phyloP scores from a whole-genome alignment of 306 rosid species.

The Dalbergia cochinchinensis region DNA sequence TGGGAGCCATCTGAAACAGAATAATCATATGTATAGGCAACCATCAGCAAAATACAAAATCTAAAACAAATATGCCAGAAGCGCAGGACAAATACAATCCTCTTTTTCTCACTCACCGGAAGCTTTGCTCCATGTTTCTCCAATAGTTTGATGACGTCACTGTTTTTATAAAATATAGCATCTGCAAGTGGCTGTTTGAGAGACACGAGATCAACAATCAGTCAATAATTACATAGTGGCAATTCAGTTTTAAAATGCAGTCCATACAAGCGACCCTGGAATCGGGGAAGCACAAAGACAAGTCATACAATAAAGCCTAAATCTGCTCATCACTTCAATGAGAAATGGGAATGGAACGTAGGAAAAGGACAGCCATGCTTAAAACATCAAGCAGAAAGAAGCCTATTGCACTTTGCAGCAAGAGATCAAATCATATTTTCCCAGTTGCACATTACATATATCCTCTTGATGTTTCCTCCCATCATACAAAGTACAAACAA shows the following conservation, averaged over 20 bases:
- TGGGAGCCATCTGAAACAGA: conserved; percentile 74
- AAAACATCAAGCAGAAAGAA: conserved; percentile 22
- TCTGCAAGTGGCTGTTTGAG: conserved; percentile 90
- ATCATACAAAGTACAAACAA: neutral
- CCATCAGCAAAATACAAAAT: conserved; percentile 33
- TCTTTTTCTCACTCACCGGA: conserved; percentile 59
- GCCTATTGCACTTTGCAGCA: conserved; percentile 11
- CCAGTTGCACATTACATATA: neutral
- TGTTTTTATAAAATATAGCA: conserved; percentile 77
- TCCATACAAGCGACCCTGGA: conserved; percentile 39
- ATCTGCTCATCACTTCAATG: conserved; percentile 4
- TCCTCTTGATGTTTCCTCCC: neutral
- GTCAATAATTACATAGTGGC: conserved; percentile 10
- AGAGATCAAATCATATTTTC: conserved; percentile 10
- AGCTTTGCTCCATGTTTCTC: conserved; percentile 96
- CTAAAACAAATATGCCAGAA: neutral
- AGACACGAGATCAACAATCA: conserved; percentile 37
- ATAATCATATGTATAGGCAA: conserved; percentile 39
- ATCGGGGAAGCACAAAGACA: conserved; percentile 13
- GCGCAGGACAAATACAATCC: conserved; percentile 32
- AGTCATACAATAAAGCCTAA: conserved; percentile 5
- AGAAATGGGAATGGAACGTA: conserved; percentile 14
- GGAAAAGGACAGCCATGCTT: neutral
- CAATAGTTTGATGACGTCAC: conserved; percentile 79
- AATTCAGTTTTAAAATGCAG: conserved; percentile 10